These are phyloP conservation scores for Claviceps spartinae DNA, from an alignment of 2,329 filamentous ascomycete genomes.

Conservation along the genomic window DNA sequence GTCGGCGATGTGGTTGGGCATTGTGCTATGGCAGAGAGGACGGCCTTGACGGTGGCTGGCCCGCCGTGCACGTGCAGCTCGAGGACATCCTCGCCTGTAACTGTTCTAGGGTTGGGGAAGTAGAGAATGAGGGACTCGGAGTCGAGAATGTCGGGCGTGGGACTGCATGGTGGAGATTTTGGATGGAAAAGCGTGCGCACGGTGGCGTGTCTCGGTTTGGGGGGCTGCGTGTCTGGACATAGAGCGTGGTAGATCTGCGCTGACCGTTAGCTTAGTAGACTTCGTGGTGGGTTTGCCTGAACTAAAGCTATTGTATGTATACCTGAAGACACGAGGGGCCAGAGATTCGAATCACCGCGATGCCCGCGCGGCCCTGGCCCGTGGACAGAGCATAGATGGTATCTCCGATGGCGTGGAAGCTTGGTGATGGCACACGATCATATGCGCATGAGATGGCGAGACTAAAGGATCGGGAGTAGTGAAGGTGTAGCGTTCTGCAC, in stretches of 20 bases:
- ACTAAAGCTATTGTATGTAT: constrained; percentile 10
- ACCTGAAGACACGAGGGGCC: constrained; percentile 61
- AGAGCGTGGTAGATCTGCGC: constrained; percentile 35
- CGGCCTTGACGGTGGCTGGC: constrained; percentile 73
- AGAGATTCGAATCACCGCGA: constrained; percentile 80
- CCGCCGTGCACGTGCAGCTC: constrained; percentile 95
- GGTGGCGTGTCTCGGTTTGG: constrained; percentile 45
- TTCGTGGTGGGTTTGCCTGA: background rate
- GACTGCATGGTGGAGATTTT: constrained; percentile 15
- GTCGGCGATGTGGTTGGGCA: constrained; percentile 32
- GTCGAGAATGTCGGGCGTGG: constrained; percentile 45
- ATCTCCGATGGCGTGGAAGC: constrained; percentile 19
- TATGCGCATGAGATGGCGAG: background rate
- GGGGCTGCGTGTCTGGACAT: constrained; percentile 32
- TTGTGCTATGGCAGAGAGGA: constrained; percentile 61
- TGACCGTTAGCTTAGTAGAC: background rate
- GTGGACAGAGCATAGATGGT: constrained; percentile 93
- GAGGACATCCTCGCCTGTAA: constrained; percentile 83
- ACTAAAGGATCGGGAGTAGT: background rate
- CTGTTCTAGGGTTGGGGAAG: constrained; percentile 69
- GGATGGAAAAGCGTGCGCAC: constrained; percentile 61
- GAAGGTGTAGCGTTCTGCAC: background rate
- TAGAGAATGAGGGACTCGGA: constrained; percentile 67
- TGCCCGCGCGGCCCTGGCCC: constrained; percentile 71
- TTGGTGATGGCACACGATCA: background rate